Percentiles rank a stretch among this genome's conserved stretches.
These are phyloP conservation scores for Oxalis stricta DNA, from an alignment of 441 rosid genomes.

Conservation along the genomic window DNA sequence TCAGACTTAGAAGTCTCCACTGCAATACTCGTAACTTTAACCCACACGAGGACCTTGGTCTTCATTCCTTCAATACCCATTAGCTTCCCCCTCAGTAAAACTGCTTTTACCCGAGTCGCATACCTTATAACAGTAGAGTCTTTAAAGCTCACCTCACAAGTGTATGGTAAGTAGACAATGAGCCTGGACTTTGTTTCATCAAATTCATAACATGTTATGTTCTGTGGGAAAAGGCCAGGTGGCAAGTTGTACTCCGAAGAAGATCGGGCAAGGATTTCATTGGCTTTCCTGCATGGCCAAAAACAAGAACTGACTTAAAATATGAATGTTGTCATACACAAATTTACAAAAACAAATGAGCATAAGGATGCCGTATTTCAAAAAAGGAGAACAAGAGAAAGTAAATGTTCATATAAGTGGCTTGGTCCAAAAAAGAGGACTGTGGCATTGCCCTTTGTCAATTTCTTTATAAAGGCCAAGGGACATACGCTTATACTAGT, in stretches of 20 bases:
- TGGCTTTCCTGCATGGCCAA: constrained; percentile 39
- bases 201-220: constrained; percentile 71
- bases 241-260: constrained; percentile 81
- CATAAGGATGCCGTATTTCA: no score
- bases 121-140: constrained; percentile 74
- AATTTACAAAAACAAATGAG: no score
- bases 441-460: no score
- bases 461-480: no score
- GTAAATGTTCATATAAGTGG: no score
- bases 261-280: constrained; percentile 61
- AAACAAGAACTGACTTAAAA: no score
- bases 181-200: constrained; percentile 73
- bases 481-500: not conserved
- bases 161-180: constrained; percentile 55
- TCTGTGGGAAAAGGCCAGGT: constrained; percentile 77
- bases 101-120: constrained; percentile 72
- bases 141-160: constrained; percentile 68
- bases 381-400: no score
- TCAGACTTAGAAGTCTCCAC: constrained; percentile 72
- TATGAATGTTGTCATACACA: no score
- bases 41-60: constrained; percentile 89
- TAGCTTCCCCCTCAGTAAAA: constrained; percentile 56
- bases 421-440: no score
- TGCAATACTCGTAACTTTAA: constrained; percentile 60
- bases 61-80: constrained; percentile 85